phyloP scores from a whole-genome alignment of 805 yeast species.

The Candida patagonica region DNA sequence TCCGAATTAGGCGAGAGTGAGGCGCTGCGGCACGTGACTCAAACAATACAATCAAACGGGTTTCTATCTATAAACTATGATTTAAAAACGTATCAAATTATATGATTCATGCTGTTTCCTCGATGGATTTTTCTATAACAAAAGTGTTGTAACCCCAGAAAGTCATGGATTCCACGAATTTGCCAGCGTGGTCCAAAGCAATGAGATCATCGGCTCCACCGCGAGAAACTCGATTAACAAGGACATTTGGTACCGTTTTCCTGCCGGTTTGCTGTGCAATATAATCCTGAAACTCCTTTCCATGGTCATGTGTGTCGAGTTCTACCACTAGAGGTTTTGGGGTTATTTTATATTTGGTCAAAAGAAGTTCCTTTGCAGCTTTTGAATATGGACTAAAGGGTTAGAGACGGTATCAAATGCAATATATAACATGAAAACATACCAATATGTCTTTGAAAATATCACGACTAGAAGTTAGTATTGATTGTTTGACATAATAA shows the following conservation, averaged over 20 bases:
- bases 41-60: no score
- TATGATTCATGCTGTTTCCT: no score
- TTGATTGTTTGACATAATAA: background rate
- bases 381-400: conserved; percentile 54
- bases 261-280: conserved; percentile 65
- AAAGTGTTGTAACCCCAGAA: conserved; percentile 51
- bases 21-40: background rate
- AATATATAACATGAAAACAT: background rate
- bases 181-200: conserved; percentile 48
- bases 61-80: no score
- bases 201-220: conserved; percentile 88
- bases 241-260: conserved; percentile 81
- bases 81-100: no score
- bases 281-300: conserved; percentile 64
- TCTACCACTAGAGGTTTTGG: conserved; percentile 75
- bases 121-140: no score
- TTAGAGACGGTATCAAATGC: background rate
- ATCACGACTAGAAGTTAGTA: conserved; percentile 26
- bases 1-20: background rate
- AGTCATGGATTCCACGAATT: conserved; percentile 41
- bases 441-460: conserved; percentile 42
- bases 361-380: conserved; percentile 56
- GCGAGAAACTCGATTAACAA: conserved; percentile 61
- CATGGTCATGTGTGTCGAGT: conserved; percentile 71
- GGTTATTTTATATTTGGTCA: conserved; percentile 52